Base-by-base conservation (phyloP, 192 early-diverging fungal genomes). In the Pilobolus umbonatus region DNA sequence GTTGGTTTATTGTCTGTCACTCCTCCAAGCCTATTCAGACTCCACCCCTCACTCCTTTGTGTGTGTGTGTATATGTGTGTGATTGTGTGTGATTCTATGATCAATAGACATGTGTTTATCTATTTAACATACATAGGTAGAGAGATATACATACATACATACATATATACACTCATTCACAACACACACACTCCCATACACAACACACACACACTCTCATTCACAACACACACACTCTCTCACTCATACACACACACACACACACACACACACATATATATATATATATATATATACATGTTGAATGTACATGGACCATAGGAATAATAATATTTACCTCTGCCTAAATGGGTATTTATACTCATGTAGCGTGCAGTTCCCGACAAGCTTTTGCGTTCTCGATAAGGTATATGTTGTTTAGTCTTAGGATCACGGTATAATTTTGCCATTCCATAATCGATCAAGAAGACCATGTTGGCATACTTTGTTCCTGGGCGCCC, bases 401-500 rank as follows among this genome's bases (percentile, higher is more conserved):
- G 79, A 74, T 93, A 98, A 46, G 96, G 94, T 68, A 98, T 98
- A 80, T 98, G 96, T 67, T 92, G 85, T 70, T 90, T 90, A 32
- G 95, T 97, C 65, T 90, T 93, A 32, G 95, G 94, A 72, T 98
- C 96, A 34, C 94, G 85, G 64, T 96, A 98, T 67, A 92, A 85
- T 76, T 98, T 98, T 32, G 94, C 96, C 93, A 98, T 95, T 47
- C 96, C 96, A 85, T 95, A 97, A 79, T 98, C 96, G 60, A 98
- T 87, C 64, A 98, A 80, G 65, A 87, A 90, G 17, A 98, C 82
- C 69, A 75, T 74, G 61, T 83, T 88, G 28, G 76, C 80, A 36
- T 74, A 69, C 54, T 80, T 79, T 29, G 84, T 81, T 50, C 73
- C 71, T 1, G 88, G 86, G 31, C 88, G 80, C 31, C 96, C 96